Evolutionary conservation across 2,329 filamentous ascomycete species (phyloP), one percentile per base, ranked within the genome.

Genomic region (Colletotrichum coccodes): DNA sequence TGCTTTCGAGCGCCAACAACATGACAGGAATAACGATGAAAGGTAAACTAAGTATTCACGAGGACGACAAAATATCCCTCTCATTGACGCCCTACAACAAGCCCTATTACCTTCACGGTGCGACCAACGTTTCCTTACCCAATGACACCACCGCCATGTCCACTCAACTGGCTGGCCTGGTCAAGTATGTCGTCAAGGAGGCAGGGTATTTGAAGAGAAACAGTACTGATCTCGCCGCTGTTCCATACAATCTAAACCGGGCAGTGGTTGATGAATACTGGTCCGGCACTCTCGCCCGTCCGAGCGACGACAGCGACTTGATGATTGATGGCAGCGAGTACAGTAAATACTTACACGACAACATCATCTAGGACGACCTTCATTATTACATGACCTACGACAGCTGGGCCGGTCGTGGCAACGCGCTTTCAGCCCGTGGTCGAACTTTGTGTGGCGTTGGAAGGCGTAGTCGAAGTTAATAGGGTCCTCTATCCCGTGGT

Each of bases 201-300:
- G 18, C 30, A 6, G 47, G 30, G 23, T 52, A 52, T 26, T 16
- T 52, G 12, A 26, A 18, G 21, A 28, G 5, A 21, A 32, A 52
- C 47, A 26, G 47, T 26, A 28, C 47, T 26, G 14, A 28, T 8
- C 47, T 52, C 26, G 26, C 52, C 30, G 30, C 30, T 32, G 21
- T 54, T 23, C 52, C 30, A n/a, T 54, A 36, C 30, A 16, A 38
- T 11, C 30, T 54, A 2, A 32, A 54, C 32, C 30, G 21, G 12
- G 52, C 30, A 18, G n/a, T 18, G 16, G 36, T 54, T 67, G 80
- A 82, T 64, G 80, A 80, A 68, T 83, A 83, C 72, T 54, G 52
- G 52, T 54, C 38, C 34, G 38, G 52, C 34, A 54, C 52, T 3
- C 52, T 54, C 9, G 30, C 30, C 28, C 52, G 36, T 18, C 30